A percentile compares a stretch with the other conserved stretches of the same genome.
Conservation (phyloP, 805 yeast genomes). For the Yamadazyma phyllophila region DNA sequence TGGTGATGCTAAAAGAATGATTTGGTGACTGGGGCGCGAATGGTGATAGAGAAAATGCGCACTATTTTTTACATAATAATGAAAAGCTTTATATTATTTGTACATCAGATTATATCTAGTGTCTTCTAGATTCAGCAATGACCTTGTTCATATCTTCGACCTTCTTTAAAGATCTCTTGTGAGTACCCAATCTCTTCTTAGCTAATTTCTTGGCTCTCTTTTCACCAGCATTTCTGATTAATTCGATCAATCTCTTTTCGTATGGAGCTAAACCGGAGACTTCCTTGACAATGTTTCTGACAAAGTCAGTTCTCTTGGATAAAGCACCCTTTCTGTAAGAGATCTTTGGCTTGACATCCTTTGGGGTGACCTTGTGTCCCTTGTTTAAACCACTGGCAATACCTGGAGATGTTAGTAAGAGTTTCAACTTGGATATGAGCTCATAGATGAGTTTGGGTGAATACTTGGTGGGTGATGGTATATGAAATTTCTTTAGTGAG, state of each 20-base stretch:
- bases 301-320: conserved; percentile 94
- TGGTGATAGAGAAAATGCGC: too few species aligned
- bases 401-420: conserved; percentile 44
- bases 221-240: conserved; percentile 99
- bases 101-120: conserved; percentile 40
- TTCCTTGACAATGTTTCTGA: conserved; percentile 93
- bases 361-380: conserved; percentile 96
- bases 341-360: conserved; percentile 63
- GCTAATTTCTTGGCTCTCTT: conserved; percentile 99
- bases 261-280: conserved; percentile 99
- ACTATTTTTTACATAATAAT: not conserved
- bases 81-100: conserved; percentile 9
- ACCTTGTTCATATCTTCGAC: conserved; percentile 97
- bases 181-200: conserved; percentile 99
- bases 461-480: too few species aligned
- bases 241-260: conserved; percentile 99
- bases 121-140: conserved; percentile 97
- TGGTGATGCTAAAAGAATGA: not conserved
- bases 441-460: not conserved
- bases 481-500: too few species aligned
- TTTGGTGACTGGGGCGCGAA: too few species aligned
- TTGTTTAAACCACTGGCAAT: conserved; percentile 99
- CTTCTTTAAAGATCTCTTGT: conserved; percentile 99
- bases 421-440: not conserved
- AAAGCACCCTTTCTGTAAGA: conserved; percentile 96